Base-by-base conservation (phyloP, 1,139 yeast species). In the Nakaseomyces nivariensis region DNA sequence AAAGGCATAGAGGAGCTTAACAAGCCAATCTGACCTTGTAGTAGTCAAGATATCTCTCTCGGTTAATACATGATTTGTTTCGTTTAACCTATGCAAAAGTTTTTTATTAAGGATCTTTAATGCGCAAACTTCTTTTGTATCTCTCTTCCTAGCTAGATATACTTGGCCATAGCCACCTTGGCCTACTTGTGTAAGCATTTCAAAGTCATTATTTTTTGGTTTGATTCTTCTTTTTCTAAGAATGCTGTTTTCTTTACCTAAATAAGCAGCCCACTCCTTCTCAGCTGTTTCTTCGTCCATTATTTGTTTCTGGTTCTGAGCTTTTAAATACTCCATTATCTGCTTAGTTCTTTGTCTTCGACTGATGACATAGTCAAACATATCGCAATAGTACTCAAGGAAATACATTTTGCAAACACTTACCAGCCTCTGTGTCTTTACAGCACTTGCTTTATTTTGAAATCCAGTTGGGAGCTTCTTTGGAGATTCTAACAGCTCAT, bases 141-240 rank as follows among this genome's bases (percentile, higher is more conserved):
- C 99, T 58, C 83, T 83, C 72, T 94, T 94, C 58, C 92, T 79
- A 0, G 99, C 97, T 57, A 94, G 73, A 61, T 87, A 94, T 17
- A 94, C 98, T 70, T 89, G 96, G 26, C 99, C 99, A 64, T 94
- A 94, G 3, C 99, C 98, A 63, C 99, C 99, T 72, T 94, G 98
- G 27, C 99, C 98, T 36, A 94, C 97, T 71, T 94, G 98, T 3
- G 98, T 92, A 54, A 94, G 82, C 75, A 90, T 87, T 66, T 89
- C 94, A 66, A 94, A 94, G 67, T 94, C 98, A 59, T 89, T 90
- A 65, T 89, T 92, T 66, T 85, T 87, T 45, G 97, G 96, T 68
- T 89, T 88, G 55, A 88, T 76, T 62, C 99, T 78, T 61, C 97
- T 77, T 66, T 89, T 89, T 56, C 99, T 78, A 60, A 94, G 72